Evolutionary conservation across 78 protist species (phyloP).

Genomic region (Dictyostelium firmibasis): DNA sequence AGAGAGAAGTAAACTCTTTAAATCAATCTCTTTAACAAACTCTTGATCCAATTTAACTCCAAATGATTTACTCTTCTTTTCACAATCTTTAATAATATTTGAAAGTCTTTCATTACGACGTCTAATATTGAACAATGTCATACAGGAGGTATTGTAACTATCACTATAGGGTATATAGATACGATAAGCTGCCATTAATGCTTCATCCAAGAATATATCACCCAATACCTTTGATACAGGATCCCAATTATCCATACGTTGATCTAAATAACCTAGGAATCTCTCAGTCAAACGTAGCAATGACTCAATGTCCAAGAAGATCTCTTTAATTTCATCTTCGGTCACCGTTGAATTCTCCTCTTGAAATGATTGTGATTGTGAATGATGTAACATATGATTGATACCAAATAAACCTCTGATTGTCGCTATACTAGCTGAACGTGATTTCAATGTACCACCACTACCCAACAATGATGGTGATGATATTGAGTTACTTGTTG

Average conservation of each 20-base stretch:
- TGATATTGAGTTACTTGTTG: neutral
- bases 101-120: conserved; percentile 30
- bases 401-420: conserved; percentile 65
- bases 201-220: conserved; percentile 60
- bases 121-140: conserved; percentile 43
- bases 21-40: conserved; percentile 30
- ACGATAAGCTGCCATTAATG: conserved; percentile 19
- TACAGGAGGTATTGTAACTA: conserved; percentile 41
- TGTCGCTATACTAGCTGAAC: conserved; percentile 31
- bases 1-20: conserved; percentile 52
- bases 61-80: conserved; percentile 28
- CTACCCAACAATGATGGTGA: conserved; percentile 20
- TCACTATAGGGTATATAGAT: conserved; percentile 53
- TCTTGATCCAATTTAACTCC: conserved; percentile 44
- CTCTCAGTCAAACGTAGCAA: conserved; percentile 9
- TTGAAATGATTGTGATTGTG: neutral
- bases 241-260: conserved; percentile 51
- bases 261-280: conserved; percentile 7
- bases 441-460: neutral
- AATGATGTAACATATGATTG: neutral
- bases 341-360: conserved; percentile 5
- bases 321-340: conserved; percentile 56
- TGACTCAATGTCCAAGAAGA: conserved; percentile 24
- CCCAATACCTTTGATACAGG: conserved; percentile 14
- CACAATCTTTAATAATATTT: conserved; percentile 49